Conservation (phyloP, 306 rosid species). For the Gastrolobium villosum region DNA sequence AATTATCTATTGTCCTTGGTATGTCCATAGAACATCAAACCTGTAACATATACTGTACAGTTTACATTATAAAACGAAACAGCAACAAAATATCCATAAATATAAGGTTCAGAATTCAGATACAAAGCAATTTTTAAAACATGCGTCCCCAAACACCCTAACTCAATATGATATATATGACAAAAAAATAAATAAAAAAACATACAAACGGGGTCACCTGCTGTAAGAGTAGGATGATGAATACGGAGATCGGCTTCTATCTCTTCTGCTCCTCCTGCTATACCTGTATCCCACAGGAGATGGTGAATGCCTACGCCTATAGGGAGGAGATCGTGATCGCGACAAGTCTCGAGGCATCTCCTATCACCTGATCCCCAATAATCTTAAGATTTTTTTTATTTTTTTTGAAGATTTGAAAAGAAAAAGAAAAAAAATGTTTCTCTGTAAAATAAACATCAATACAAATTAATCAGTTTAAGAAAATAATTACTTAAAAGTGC, state of each 20-base stretch:
- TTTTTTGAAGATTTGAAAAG: background rate
- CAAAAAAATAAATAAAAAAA: conserved; percentile 40
- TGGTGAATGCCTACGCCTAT: conserved; percentile 84
- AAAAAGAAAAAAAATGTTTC: background rate
- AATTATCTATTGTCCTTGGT: conserved; percentile 20
- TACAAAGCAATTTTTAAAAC: conserved; percentile 45
- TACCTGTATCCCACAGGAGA: conserved; percentile 78
- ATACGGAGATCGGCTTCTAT: conserved; percentile 89
- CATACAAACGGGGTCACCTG: conserved; percentile 89
- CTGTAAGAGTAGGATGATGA: conserved; percentile 71
- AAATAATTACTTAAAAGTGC: background rate
- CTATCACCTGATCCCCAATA: conserved; percentile 47
- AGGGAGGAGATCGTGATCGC: conserved; percentile 84
- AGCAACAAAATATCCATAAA: conserved; percentile 35
- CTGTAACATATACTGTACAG: conserved; percentile 16
- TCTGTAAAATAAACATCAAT: conserved; percentile 35
- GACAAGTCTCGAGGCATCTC: conserved; percentile 94
- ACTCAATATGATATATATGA: conserved; percentile 33
- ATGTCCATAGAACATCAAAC: conserved; percentile 45
- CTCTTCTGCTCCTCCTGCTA: conserved; percentile 84
- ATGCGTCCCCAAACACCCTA: conserved; percentile 49
- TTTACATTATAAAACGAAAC: conserved; percentile 31
- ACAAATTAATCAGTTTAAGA: background rate
- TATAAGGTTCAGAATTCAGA: conserved; percentile 38
- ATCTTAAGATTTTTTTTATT: conserved; percentile 30